A percentile compares a stretch with the other conserved stretches of the same genome.
Evolutionary conservation across 805 yeast genomes (phyloP).

Genomic region (Candida chilensis): DNA sequence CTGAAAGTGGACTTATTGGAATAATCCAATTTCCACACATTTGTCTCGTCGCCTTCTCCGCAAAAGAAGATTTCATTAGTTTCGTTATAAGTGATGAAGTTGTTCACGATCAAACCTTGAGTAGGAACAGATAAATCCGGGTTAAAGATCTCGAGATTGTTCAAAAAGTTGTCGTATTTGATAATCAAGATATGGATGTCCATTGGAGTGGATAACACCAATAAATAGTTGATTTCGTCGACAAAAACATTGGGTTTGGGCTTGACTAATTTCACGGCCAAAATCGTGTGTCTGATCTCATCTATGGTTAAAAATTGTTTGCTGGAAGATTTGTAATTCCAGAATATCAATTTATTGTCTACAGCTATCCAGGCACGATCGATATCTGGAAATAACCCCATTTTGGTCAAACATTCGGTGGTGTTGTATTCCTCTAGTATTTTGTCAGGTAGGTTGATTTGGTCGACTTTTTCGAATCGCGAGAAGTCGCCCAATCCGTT

Average conservation of each 20-base stretch:
- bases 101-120: slow-evolving; percentile 67
- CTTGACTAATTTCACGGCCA: slow-evolving; percentile 66
- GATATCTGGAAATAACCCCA: slow-evolving; percentile 79
- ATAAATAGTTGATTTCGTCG: slow-evolving; percentile 60
- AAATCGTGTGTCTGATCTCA: slow-evolving; percentile 69
- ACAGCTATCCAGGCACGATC: slow-evolving; percentile 79
- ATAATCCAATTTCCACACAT: slow-evolving; percentile 84
- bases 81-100: slow-evolving; percentile 45
- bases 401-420: slow-evolving; percentile 56
- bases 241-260: slow-evolving; percentile 81
- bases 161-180: slow-evolving; percentile 32
- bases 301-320: slow-evolving; percentile 68
- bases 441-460: slow-evolving; percentile 71
- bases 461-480: slow-evolving; percentile 68
- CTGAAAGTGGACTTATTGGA: slow-evolving; percentile 83
- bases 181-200: slow-evolving; percentile 74
- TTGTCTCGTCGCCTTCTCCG: slow-evolving; percentile 68
- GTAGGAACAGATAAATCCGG: slow-evolving; percentile 76
- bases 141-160: slow-evolving; percentile 61
- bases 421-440: slow-evolving; percentile 65
- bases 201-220: slow-evolving; percentile 72
- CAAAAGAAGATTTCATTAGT: slow-evolving; percentile 80
- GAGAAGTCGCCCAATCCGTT: slow-evolving; percentile 44
- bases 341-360: slow-evolving; percentile 73
- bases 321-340: slow-evolving; percentile 65